Percentiles rank a stretch among this genome's conserved stretches.
Evolutionary conservation across 2,329 filamentous ascomycete genomes (phyloP).

Genomic region (Nothophaeocryptopus gaeumannii): DNA sequence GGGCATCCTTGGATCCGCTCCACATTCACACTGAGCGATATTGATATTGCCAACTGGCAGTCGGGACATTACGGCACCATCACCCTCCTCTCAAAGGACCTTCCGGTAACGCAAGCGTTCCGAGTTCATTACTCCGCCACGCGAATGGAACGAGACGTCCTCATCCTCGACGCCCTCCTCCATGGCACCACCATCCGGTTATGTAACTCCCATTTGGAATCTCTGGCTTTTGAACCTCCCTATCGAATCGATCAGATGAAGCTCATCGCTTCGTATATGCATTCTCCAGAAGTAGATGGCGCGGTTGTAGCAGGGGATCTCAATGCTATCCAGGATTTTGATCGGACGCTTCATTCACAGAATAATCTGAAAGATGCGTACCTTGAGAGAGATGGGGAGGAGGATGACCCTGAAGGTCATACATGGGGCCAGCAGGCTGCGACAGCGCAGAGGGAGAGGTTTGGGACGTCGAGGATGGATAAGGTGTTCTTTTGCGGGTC

Average conservation of each 20-base stretch:
- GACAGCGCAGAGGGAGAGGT: slow-evolving; percentile 41
- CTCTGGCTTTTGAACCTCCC: slow-evolving; percentile 49
- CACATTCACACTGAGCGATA: slow-evolving; percentile 51
- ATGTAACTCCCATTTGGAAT: slow-evolving; percentile 59
- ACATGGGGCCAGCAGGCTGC: slow-evolving; percentile 59
- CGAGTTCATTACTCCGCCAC: slow-evolving; percentile 50
- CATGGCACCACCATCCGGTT: slow-evolving; percentile 42
- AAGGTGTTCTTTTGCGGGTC: slow-evolving; percentile 51
- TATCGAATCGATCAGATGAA: slow-evolving; percentile 50
- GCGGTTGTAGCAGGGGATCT: slow-evolving; percentile 53
- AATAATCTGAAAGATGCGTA: slow-evolving; percentile 54
- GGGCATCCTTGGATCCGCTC: slow-evolving; percentile 48
- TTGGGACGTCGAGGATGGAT: slow-evolving; percentile 55
- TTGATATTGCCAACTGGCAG: slow-evolving; percentile 45
- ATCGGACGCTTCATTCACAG: slow-evolving; percentile 47
- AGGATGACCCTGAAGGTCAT: slow-evolving; percentile 52
- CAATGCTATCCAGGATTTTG: slow-evolving; percentile 58
- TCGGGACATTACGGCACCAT: slow-evolving; percentile 47
- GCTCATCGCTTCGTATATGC: slow-evolving; percentile 46
- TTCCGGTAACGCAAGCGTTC: slow-evolving; percentile 48
- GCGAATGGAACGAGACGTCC: slow-evolving; percentile 52
- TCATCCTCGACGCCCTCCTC: slow-evolving; percentile 53
- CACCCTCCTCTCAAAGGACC: slow-evolving; percentile 50
- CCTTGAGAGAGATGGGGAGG: slow-evolving; percentile 50
- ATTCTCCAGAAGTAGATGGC: slow-evolving; percentile 37